Conservation (phyloP, 495 filamentous ascomycete genomes). For the Penicillium angulare region DNA sequence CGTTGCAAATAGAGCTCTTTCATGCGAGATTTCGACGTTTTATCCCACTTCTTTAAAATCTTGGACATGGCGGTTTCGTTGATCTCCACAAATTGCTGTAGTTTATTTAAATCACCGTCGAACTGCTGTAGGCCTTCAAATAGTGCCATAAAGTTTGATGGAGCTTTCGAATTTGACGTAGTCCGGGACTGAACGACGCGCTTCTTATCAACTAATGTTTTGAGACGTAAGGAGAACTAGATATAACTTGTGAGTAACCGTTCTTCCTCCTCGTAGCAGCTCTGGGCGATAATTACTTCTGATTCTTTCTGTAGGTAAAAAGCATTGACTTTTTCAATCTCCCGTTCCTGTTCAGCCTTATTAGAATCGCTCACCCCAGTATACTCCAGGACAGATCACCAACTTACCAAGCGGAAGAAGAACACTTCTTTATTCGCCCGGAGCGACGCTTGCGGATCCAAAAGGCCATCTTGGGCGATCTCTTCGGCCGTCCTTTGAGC, state of each 20-base stretch:
- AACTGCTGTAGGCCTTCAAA: conserved; percentile 98
- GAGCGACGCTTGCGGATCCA: conserved; percentile 82
- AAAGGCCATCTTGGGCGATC: conserved; percentile 41
- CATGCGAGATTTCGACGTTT: conserved; percentile 97
- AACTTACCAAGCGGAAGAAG: conserved; percentile 89
- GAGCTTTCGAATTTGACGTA: conserved; percentile 71
- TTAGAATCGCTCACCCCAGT: too few relatives aligned
- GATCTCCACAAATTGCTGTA: conserved; percentile 98
- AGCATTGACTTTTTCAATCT: conserved; percentile 96
- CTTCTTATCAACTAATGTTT: conserved; percentile 93
- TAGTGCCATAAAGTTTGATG: conserved; percentile 86
- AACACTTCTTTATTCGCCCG: conserved; percentile 98
- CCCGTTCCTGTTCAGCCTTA: conserved; percentile 81
- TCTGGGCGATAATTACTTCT: conserved; percentile 60
- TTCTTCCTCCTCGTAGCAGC: background rate
- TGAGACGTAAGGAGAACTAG: conserved; percentile 87
- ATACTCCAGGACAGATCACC: too few relatives aligned
- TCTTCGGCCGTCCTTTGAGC: conserved; percentile 63
- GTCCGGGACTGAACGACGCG: conserved; percentile 76
- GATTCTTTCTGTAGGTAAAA: conserved; percentile 98
- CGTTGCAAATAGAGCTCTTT: conserved; percentile 96
- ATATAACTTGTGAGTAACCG: conserved; percentile 3
- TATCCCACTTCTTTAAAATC: conserved; percentile 99
- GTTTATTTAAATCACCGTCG: conserved; percentile 90
- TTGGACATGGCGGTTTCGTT: conserved; percentile 98